Conservation (phyloP, 495 filamentous ascomycete species). For the Tetracladium setigerum region DNA sequence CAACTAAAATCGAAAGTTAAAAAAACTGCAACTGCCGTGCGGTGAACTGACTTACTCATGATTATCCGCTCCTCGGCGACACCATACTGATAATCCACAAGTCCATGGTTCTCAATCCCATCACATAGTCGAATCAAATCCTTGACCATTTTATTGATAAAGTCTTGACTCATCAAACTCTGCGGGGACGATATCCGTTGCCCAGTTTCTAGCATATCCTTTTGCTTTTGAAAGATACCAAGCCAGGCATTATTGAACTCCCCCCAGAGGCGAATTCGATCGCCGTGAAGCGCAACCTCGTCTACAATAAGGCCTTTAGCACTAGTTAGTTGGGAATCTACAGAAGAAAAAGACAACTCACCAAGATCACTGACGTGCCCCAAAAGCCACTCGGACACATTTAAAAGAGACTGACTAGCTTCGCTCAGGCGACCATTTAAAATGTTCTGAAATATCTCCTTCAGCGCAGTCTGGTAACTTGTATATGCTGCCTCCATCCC, state of each 20-base stretch:
- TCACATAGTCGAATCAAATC: constrained; percentile 80
- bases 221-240: constrained; percentile 76
- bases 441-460: constrained; percentile 67
- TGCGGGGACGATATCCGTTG: constrained; percentile 52
- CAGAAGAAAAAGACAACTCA: constrained; percentile 41
- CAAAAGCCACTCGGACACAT: constrained; percentile 80
- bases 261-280: constrained; percentile 78
- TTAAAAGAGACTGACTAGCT: constrained; percentile 63
- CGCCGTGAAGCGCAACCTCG: constrained; percentile 59
- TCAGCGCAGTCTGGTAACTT: constrained; percentile 65
- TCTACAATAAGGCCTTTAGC: constrained; percentile 45
- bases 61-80: constrained; percentile 94
- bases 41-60: constrained; percentile 48
- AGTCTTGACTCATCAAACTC: constrained; percentile 58
- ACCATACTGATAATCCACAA: constrained; percentile 96
- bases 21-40: neutral
- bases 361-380: constrained; percentile 75
- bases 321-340: constrained; percentile 19
- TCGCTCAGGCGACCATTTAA: constrained; percentile 64
- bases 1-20: constrained; percentile 35
- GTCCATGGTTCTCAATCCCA: constrained; percentile 73
- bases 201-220: constrained; percentile 62
- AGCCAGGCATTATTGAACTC: constrained; percentile 97
- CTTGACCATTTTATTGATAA: constrained; percentile 70
- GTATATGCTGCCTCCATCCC: constrained; percentile 58